These are phyloP conservation scores for Ogataea henricii DNA, from an alignment of 805 yeast species.

Conservation along the genomic window DNA sequence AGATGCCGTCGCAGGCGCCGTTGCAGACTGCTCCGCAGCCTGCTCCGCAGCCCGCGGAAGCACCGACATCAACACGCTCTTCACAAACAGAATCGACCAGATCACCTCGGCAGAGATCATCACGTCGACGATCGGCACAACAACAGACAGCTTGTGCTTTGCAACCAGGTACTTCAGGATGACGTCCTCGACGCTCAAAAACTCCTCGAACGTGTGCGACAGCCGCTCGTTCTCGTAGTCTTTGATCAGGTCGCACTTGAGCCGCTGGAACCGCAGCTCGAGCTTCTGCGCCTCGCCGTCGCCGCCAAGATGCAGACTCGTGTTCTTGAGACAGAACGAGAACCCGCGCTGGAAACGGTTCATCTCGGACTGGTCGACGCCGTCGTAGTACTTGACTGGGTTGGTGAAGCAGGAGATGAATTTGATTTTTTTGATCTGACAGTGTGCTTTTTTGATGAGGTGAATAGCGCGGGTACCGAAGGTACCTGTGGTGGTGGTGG, in stretches of 20 bases:
- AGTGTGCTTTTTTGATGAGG: conserved; percentile 12
- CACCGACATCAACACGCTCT: conserved; percentile 15
- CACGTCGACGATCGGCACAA: conserved; percentile 31
- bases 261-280: conserved; percentile 11
- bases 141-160: conserved; percentile 20
- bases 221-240: conserved; percentile 24
- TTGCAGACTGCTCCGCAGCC: too few relatives aligned
- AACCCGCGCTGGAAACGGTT: conserved; percentile 33
- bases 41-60: too few relatives aligned
- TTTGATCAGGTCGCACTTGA: conserved; percentile 19
- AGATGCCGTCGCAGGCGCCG: too few relatives aligned
- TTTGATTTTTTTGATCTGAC: conserved; percentile 17
- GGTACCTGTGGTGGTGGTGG: neutral
- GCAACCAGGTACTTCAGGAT: conserved; percentile 17
- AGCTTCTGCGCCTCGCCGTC: conserved; percentile 7
- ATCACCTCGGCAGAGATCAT: conserved; percentile 32
- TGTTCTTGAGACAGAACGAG: conserved; percentile 9
- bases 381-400: conserved; percentile 33
- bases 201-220: conserved; percentile 7
- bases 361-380: conserved; percentile 31
- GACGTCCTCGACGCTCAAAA: conserved; percentile 17
- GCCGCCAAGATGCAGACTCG: conserved; percentile 7
- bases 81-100: conserved; percentile 34
- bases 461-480: conserved; percentile 11
- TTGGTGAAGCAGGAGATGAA: conserved; percentile 31